These are phyloP conservation scores for Ramaria rubella DNA, from an alignment of 768 basidiomycete genomes.

Conservation along the genomic window DNA sequence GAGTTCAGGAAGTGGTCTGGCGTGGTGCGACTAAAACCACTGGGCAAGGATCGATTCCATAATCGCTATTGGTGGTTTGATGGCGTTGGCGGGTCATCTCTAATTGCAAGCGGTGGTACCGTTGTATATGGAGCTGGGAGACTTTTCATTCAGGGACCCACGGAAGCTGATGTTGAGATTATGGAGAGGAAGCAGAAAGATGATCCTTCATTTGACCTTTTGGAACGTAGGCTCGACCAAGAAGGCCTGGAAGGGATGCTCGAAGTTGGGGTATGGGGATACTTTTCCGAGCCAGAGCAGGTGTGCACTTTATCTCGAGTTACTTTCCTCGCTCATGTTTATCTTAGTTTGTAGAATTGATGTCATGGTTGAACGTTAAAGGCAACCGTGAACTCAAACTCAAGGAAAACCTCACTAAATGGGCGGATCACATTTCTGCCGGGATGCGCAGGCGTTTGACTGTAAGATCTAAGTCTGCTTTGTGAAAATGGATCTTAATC, in stretches of 20 bases:
- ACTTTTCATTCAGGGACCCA: conserved; percentile 89
- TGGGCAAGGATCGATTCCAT: conserved; percentile 90
- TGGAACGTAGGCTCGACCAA: conserved; percentile 59
- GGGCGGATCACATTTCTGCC: conserved; percentile 76
- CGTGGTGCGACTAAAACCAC: conserved; percentile 76
- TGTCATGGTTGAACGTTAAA: conserved; percentile 88
- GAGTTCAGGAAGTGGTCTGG: conserved; percentile 90
- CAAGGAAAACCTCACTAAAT: conserved; percentile 69
- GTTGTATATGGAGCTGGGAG: conserved; percentile 84
- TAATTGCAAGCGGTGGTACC: conserved; percentile 72
- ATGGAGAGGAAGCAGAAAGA: conserved; percentile 51
- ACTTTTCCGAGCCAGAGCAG: conserved; percentile 81
- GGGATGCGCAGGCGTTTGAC: conserved; percentile 71
- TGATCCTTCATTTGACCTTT: conserved; percentile 39
- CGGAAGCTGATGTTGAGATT: conserved; percentile 71
- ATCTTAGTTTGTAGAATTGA: conserved; percentile 68
- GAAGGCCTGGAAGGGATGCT: conserved; percentile 76
- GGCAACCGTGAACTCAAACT: conserved; percentile 83
- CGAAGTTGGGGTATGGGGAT: conserved; percentile 80
- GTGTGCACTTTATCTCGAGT: conserved; percentile 32
- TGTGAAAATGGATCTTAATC: conserved; percentile 12
- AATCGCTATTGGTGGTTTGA: conserved; percentile 99
- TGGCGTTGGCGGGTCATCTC: conserved; percentile 79
- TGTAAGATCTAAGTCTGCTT: conserved; percentile 38
- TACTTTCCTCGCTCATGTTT: background rate